These are phyloP conservation scores for Zoysia matrella DNA, from an alignment of 202 grass and related monocot species.

Conservation along the genomic window DNA sequence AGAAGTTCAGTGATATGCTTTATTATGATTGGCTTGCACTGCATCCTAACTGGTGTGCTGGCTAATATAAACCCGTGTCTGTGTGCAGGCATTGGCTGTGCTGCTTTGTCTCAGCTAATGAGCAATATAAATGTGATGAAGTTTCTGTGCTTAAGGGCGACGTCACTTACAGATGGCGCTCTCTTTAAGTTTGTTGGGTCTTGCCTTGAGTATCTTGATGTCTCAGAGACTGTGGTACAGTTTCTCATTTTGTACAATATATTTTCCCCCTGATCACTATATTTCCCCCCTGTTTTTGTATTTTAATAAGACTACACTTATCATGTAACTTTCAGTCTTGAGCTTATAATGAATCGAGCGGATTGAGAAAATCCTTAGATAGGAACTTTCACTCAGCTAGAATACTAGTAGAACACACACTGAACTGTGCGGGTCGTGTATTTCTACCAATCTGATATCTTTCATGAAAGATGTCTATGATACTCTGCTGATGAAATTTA, in stretches of 20 bases:
- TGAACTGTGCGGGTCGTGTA: not conserved
- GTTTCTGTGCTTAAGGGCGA: slow-evolving; percentile 67
- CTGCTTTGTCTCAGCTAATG: slow-evolving; percentile 68
- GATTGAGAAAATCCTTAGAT: not conserved
- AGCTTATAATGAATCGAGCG: not conserved
- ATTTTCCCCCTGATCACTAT: not conserved
- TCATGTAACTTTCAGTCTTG: slow-evolving; percentile 33
- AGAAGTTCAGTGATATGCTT: slow-evolving; percentile 13
- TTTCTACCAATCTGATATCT: not conserved
- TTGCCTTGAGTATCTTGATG: slow-evolving; percentile 72
- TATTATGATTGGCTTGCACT: not conserved
- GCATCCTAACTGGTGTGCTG: slow-evolving; percentile 13
- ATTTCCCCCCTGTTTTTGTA: not conserved
- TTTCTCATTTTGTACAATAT: slow-evolving; percentile 31
- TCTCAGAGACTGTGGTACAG: slow-evolving; percentile 79
- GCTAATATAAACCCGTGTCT: slow-evolving; percentile 41
- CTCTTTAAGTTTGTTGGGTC: slow-evolving; percentile 58
- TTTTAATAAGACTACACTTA: slow-evolving; percentile 11
- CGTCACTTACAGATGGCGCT: slow-evolving; percentile 60
- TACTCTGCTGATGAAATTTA: not conserved
- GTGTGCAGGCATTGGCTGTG: slow-evolving; percentile 55
- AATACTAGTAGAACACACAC: not conserved
- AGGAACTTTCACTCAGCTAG: not conserved
- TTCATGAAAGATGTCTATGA: not conserved
- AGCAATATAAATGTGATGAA: slow-evolving; percentile 53